Conservation (phyloP, 768 basidiomycete species). For the Termitomyces titanicus region DNA sequence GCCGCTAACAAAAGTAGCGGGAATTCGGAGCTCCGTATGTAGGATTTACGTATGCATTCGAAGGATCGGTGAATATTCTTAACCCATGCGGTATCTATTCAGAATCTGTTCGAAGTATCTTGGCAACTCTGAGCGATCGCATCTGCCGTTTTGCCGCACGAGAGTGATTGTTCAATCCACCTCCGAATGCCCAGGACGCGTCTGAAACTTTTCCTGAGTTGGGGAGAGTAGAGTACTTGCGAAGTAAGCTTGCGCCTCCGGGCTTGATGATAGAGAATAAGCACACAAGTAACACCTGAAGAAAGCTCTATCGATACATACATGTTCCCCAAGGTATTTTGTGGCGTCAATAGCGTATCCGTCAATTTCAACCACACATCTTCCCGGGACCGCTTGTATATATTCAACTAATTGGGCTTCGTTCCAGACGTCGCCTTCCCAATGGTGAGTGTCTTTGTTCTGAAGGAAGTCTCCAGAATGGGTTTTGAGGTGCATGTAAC, state of each 20-base stretch:
- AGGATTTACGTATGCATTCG: not conserved
- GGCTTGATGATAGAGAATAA: not conserved
- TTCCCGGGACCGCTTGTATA: slow-evolving; percentile 24
- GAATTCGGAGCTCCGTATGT: no score
- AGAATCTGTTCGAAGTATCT: slow-evolving; percentile 14
- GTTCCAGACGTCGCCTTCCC: slow-evolving; percentile 32
- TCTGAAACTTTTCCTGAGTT: slow-evolving; percentile 26
- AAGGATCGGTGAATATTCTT: not conserved
- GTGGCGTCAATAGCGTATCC: slow-evolving; percentile 62
- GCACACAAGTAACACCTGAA: not conserved
- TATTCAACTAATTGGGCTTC: slow-evolving; percentile 29
- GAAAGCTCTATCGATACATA: slow-evolving; percentile 31
- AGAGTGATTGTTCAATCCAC: slow-evolving; percentile 72
- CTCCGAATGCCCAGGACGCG: slow-evolving; percentile 64
- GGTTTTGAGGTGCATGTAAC: not conserved
- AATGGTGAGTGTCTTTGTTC: not conserved
- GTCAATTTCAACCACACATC: slow-evolving; percentile 54
- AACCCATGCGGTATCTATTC: not conserved
- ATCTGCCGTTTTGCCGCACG: slow-evolving; percentile 49
- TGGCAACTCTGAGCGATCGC: slow-evolving; percentile 47
- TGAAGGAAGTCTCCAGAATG: not conserved
- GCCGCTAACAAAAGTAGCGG: no score
- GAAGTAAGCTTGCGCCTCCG: not conserved
- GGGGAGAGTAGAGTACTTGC: not conserved
- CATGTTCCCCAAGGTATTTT: slow-evolving; percentile 62